A percentile compares a stretch with the other conserved stretches of the same genome.
Evolutionary conservation across 225 moss, liverwort and hornwort species (phyloP).

Genomic region (Pseudoscleropodium purum): DNA sequence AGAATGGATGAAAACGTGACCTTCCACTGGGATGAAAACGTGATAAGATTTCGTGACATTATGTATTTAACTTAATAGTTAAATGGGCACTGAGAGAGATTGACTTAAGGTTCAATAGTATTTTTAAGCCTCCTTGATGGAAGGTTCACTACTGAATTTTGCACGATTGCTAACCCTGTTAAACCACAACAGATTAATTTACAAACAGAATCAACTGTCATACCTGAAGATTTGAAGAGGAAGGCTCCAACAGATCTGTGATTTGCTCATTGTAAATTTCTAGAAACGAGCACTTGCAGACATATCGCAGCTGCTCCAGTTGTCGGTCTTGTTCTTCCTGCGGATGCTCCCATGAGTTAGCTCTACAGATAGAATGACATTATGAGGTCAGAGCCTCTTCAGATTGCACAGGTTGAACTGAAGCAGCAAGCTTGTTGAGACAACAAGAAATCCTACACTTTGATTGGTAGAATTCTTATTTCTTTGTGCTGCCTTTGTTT

Average conservation of each 20-base stretch:
- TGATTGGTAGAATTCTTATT: neutral
- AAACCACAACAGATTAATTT: neutral
- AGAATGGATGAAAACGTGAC: no score
- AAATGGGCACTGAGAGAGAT: neutral
- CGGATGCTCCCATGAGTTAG: neutral
- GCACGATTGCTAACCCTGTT: neutral
- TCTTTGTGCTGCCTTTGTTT: neutral
- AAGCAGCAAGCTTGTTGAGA: neutral
- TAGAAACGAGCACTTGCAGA: conserved; percentile 40
- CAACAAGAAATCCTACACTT: neutral
- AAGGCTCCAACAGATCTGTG: conserved; percentile 39
- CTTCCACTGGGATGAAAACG: no score
- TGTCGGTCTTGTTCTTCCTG: conserved; percentile 42
- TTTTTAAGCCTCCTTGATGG: neutral
- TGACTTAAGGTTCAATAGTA: neutral
- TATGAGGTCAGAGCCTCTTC: neutral
- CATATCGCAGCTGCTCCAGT: conserved; percentile 26
- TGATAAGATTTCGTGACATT: neutral
- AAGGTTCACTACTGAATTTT: neutral
- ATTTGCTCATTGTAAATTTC: conserved; percentile 41
- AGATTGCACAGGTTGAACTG: neutral
- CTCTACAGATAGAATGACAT: neutral
- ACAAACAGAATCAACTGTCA: neutral
- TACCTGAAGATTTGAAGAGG: conserved; percentile 33
- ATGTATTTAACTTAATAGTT: neutral